These are phyloP conservation scores for Penicillium odoratum DNA, from an alignment of 495 filamentous ascomycete genomes.

Conservation along the genomic window DNA sequence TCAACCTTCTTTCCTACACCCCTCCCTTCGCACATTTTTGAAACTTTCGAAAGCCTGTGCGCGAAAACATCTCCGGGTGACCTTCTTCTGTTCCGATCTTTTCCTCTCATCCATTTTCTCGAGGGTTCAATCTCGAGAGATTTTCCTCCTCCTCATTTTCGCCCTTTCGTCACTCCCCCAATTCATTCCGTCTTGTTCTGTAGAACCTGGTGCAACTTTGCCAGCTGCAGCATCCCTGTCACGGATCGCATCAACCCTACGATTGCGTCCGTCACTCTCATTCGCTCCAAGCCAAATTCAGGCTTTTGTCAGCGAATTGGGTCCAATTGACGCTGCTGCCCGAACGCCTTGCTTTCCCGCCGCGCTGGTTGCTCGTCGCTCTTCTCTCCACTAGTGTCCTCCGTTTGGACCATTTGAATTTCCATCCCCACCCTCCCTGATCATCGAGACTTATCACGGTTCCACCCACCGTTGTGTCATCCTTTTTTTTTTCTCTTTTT, in stretches of 20 bases:
- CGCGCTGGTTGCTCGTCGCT: constrained; percentile 30
- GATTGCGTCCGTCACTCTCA: constrained; percentile 25
- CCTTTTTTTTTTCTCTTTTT: constrained; percentile 19
- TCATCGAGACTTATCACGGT: constrained; percentile 27
- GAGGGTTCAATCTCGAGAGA: neutral
- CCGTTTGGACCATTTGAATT: constrained; percentile 27
- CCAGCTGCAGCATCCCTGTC: constrained; percentile 44
- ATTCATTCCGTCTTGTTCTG: constrained; percentile 20
- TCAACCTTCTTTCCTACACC: too few species aligned
- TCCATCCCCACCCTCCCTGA: constrained; percentile 36
- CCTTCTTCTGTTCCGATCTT: constrained; percentile 1
- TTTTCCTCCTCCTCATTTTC: neutral
- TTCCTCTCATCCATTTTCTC: constrained; percentile 7
- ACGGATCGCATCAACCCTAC: constrained; percentile 35
- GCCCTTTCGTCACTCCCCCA: constrained; percentile 12
- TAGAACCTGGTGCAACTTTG: constrained; percentile 28
- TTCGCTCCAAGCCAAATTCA: constrained; percentile 36
- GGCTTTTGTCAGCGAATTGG: constrained; percentile 34
- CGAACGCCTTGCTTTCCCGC: constrained; percentile 43
- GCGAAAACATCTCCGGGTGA: constrained; percentile 5
- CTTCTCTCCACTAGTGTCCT: constrained; percentile 19
- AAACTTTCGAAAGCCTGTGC: constrained; percentile 2
- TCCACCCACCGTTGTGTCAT: constrained; percentile 28
- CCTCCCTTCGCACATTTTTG: neutral
- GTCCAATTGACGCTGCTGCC: constrained; percentile 39